Evolutionary conservation across 2,329 filamentous ascomycete genomes (phyloP).

Genomic region (Mollisia scopiformis): DNA sequence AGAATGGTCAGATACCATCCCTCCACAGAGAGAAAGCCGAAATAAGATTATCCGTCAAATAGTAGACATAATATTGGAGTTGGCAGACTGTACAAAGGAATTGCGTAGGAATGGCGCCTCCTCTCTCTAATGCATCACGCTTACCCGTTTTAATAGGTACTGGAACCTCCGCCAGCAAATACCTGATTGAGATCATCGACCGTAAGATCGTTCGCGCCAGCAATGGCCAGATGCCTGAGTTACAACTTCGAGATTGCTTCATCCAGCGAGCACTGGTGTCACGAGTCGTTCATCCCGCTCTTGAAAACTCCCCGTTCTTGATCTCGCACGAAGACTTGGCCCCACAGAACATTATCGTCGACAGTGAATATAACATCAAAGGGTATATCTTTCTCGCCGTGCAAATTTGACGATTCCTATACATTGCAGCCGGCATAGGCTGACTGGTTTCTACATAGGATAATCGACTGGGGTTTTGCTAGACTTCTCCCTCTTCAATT

Average conservation of each 20-base stretch:
- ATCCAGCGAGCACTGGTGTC: not conserved
- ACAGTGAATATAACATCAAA: not conserved
- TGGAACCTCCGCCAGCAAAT: not conserved
- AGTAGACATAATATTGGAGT: not conserved
- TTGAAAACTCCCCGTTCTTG: not conserved
- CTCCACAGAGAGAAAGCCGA: not conserved
- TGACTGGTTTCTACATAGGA: not conserved
- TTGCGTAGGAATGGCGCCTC: not conserved
- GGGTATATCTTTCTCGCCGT: not conserved
- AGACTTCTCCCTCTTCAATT: not conserved
- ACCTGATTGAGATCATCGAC: not conserved
- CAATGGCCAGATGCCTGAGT: not conserved
- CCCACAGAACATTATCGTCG: not conserved
- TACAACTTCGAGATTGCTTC: not conserved
- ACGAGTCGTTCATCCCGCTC: not conserved
- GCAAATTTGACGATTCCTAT: not conserved
- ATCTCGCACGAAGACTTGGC: not conserved
- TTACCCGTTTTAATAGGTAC: not conserved
- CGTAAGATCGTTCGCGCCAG: not conserved
- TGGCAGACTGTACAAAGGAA: not conserved
- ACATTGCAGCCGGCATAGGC: not conserved
- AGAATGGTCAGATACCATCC: not conserved
- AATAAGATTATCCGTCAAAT: not conserved
- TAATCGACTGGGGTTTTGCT: not conserved
- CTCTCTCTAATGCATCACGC: not conserved